Percentiles rank a stretch among this genome's conserved stretches.
Conservation (phyloP, 805 yeast genomes). For the Metschnikowia koreensis region DNA sequence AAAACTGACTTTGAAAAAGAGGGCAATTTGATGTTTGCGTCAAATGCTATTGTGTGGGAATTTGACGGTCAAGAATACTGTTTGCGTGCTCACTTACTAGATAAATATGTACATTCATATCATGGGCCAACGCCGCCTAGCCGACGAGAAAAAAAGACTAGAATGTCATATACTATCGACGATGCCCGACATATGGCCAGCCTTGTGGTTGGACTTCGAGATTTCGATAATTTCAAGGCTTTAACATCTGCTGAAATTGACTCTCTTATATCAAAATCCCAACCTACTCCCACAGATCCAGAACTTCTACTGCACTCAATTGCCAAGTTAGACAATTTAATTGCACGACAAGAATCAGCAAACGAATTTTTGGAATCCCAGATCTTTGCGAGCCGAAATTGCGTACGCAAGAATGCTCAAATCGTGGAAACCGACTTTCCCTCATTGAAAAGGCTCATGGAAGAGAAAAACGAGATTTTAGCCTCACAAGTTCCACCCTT, state of each 20-base stretch:
- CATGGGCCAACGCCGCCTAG: neutral
- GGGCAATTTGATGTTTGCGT: neutral
- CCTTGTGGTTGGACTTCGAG: conserved; percentile 21
- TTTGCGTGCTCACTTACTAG: conserved; percentile 5
- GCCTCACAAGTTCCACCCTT: conserved; percentile 30
- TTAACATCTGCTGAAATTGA: conserved; percentile 23
- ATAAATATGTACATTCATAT: neutral
- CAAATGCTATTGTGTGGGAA: conserved; percentile 15
- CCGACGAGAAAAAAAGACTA: neutral
- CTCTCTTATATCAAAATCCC: conserved; percentile 1
- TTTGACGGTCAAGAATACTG: conserved; percentile 10
- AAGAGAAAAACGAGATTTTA: conserved; percentile 25
- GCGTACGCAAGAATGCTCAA: conserved; percentile 20
- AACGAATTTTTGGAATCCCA: conserved; percentile 27
- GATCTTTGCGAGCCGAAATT: conserved; percentile 23
- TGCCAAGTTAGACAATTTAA: conserved; percentile 8
- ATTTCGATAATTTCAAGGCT: conserved; percentile 27
- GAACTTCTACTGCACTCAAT: neutral
- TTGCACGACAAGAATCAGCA: conserved; percentile 20
- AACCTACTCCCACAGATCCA: neutral
- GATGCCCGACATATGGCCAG: conserved; percentile 15
- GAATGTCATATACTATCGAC: conserved; percentile 15
- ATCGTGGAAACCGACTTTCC: conserved; percentile 18
- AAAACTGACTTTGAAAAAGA: neutral
- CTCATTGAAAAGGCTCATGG: conserved; percentile 15